A percentile compares a stretch with the other conserved stretches of the same genome.
Conservation (phyloP, 768 basidiomycete species). For the Boletus sp. region DNA sequence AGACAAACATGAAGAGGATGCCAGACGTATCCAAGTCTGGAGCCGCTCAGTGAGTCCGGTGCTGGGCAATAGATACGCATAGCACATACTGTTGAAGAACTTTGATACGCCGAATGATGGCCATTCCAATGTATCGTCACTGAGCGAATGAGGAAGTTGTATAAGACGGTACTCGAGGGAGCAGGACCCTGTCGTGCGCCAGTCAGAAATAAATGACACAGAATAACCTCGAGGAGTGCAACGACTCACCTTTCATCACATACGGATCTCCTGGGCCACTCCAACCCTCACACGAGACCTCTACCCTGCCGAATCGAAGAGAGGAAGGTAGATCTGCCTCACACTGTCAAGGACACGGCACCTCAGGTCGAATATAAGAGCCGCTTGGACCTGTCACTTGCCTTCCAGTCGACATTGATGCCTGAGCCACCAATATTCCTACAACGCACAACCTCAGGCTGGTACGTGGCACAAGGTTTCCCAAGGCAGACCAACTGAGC, state of each 20-base stretch:
- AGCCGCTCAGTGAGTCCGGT: not conserved
- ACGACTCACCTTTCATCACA: slow-evolving; percentile 72
- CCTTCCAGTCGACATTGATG: slow-evolving; percentile 89
- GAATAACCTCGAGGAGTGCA: not conserved
- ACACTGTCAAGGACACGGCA: slow-evolving; percentile 50
- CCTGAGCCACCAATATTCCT: slow-evolving; percentile 75
- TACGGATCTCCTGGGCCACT: slow-evolving; percentile 75
- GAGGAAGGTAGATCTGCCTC: slow-evolving; percentile 85
- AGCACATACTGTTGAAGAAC: slow-evolving; percentile 25
- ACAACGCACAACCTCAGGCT: slow-evolving; percentile 86
- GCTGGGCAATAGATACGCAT: not conserved
- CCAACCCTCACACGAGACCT: slow-evolving; percentile 93
- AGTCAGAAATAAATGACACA: not conserved
- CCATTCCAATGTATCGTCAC: slow-evolving; percentile 14
- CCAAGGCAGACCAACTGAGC: slow-evolving; percentile 82
- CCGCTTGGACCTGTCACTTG: slow-evolving; percentile 31
- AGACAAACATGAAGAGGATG: slow-evolving; percentile 55
- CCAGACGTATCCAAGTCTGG: slow-evolving; percentile 48
- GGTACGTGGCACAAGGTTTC: slow-evolving; percentile 69
- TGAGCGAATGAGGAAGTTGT: slow-evolving; percentile 49
- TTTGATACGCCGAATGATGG: slow-evolving; percentile 9
- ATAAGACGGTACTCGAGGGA: slow-evolving; percentile 82
- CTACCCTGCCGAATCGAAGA: slow-evolving; percentile 79
- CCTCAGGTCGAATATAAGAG: slow-evolving; percentile 8
- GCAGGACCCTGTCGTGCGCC: slow-evolving; percentile 65